Evolutionary conservation across 257 asterid species (phyloP).

Genomic region (Nicotiana noctiflora): DNA sequence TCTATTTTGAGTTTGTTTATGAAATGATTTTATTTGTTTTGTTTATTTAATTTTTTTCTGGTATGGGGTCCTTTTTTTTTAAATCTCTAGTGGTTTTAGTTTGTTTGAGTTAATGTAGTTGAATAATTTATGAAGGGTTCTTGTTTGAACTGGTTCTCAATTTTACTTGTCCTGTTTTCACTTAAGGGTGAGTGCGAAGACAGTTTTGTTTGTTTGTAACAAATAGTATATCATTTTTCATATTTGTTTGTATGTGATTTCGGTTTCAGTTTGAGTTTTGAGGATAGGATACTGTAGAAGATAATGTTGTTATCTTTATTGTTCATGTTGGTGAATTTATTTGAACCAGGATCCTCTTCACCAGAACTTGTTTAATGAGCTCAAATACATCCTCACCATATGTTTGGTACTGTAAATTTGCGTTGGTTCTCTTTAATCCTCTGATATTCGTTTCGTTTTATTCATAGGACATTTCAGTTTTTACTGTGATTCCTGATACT

Average conservation of each 20-base stretch:
- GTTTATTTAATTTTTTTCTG: background rate
- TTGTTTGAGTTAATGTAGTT: background rate
- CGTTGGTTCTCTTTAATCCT: background rate
- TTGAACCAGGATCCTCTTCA: background rate
- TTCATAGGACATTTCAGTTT: background rate
- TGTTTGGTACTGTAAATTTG: background rate
- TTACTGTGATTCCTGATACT: too few species aligned
- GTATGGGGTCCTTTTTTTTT: background rate
- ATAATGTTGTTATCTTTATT: background rate
- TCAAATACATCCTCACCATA: background rate
- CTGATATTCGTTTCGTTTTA: background rate
- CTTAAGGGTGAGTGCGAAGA: background rate
- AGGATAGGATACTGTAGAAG: background rate
- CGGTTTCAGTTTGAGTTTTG: background rate
- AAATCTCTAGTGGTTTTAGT: background rate
- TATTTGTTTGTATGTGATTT: background rate
- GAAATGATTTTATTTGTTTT: conserved; percentile 10
- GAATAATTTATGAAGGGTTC: background rate
- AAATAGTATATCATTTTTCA: background rate
- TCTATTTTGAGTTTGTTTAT: background rate
- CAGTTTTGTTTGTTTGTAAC: background rate
- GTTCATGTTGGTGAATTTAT: background rate
- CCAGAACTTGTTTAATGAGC: background rate
- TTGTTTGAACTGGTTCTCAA: conserved; percentile 3
- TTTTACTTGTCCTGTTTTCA: background rate